phyloP scores from a whole-genome alignment of 176 grass and related monocot species.

The Aegilops umbellulata region DNA sequence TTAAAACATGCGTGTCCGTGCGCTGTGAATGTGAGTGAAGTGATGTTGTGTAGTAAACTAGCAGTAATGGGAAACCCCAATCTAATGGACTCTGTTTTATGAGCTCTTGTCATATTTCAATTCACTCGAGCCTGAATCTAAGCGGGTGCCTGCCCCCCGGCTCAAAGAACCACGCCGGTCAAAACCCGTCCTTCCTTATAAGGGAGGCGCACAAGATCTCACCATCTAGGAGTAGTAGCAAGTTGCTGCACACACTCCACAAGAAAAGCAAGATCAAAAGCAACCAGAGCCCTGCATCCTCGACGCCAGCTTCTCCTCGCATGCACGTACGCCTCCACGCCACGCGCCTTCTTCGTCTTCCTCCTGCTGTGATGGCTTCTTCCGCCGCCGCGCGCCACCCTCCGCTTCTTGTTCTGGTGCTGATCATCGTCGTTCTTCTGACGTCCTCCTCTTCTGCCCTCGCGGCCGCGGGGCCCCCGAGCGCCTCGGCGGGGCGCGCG shows the following conservation, averaged over 20 bases:
- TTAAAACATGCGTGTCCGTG: neutral
- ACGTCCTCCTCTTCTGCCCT: neutral
- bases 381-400: neutral
- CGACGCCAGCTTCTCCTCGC: neutral
- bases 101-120: neutral
- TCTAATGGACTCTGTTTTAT: neutral
- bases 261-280: neutral
- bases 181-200: conserved; percentile 13
- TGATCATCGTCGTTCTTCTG: conserved; percentile 1
- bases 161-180: conserved; percentile 24
- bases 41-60: neutral
- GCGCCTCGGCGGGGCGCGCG: neutral
- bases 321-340: neutral
- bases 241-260: neutral
- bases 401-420: neutral
- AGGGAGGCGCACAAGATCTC: neutral
- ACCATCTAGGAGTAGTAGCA: neutral
- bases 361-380: conserved; percentile 16
- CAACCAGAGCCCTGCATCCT: neutral
- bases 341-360: neutral
- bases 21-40: neutral
- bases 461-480: neutral
- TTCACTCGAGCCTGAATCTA: conserved; percentile 45
- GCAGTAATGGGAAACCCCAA: neutral
- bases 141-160: conserved; percentile 4